These are phyloP conservation scores for Backusella morwellensis DNA, from an alignment of 192 early-diverging fungal species.

Conservation along the genomic window DNA sequence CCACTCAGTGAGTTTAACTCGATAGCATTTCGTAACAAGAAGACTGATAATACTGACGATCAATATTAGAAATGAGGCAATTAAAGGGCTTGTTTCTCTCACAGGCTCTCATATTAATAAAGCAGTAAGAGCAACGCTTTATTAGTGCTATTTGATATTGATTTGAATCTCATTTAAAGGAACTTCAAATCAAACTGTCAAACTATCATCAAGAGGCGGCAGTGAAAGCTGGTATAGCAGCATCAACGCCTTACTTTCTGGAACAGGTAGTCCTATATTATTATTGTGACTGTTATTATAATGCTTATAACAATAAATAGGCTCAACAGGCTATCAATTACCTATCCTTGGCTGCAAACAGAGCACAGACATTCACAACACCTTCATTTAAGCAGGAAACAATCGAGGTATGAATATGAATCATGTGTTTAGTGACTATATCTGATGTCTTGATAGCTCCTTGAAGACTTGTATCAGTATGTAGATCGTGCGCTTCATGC, in stretches of 20 bases:
- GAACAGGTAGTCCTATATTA: conserved; percentile 19
- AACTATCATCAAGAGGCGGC: conserved; percentile 21
- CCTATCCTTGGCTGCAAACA: conserved; percentile 18
- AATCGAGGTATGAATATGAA: conserved; percentile 10
- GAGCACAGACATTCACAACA: not conserved
- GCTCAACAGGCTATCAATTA: conserved; percentile 33
- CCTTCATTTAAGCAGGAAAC: conserved; percentile 13
- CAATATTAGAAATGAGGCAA: conserved; percentile 25
- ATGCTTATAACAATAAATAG: not conserved
- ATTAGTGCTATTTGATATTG: not conserved
- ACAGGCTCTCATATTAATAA: conserved; percentile 24
- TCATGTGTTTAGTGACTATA: not conserved
- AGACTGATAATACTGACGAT: not conserved
- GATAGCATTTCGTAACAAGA: not conserved
- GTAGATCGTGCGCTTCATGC: conserved; percentile 29
- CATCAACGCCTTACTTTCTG: conserved; percentile 27
- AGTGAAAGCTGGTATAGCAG: conserved; percentile 18
- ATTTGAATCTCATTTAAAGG: conserved; percentile 3
- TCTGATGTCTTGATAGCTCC: conserved; percentile 8
- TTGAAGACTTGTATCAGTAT: conserved; percentile 22
- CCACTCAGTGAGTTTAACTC: conserved; percentile 15
- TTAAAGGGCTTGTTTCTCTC: conserved; percentile 31
- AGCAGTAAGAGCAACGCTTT: conserved; percentile 15
- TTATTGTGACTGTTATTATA: too few species aligned
- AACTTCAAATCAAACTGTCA: conserved; percentile 30